These are phyloP conservation scores for Xerocomus brunneocitrinus DNA, from an alignment of 768 basidiomycete genomes.

Conservation along the genomic window DNA sequence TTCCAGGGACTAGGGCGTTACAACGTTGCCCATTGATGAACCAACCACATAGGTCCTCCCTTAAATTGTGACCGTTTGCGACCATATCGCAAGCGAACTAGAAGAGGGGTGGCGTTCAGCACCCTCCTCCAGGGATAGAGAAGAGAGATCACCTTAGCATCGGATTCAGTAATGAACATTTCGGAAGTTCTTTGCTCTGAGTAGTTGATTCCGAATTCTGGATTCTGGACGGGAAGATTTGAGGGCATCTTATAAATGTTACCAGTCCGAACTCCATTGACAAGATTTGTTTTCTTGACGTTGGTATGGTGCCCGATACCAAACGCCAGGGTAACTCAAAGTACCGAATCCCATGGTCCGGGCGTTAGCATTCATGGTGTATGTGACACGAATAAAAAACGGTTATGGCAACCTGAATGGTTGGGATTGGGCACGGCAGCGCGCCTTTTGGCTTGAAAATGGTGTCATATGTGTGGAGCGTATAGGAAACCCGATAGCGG, in stretches of 20 bases:
- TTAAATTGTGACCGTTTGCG: too few species aligned
- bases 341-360: background rate
- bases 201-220: background rate
- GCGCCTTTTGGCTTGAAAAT: background rate
- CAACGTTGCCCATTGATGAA: too few species aligned
- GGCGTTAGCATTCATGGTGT: background rate
- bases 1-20: constrained; percentile 6
- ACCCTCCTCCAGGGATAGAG: too few species aligned
- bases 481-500: background rate
- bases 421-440: background rate
- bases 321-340: constrained; percentile 8
- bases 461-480: background rate
- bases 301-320: constrained; percentile 18
- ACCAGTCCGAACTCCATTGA: constrained; percentile 1
- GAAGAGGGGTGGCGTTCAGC: background rate
- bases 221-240: background rate
- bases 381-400: too few species aligned
- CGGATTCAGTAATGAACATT: too few species aligned
- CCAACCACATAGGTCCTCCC: too few species aligned
- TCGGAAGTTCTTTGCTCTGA: too few species aligned
- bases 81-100: too few species aligned
- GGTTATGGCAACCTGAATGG: constrained; percentile 2
- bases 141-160: too few species aligned
- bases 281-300: background rate
- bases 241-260: constrained; percentile 8